A percentile compares a stretch with the other conserved stretches of the same genome.
Conservation (phyloP, 2,329 filamentous ascomycete species). For the Trichophyton equinum region DNA sequence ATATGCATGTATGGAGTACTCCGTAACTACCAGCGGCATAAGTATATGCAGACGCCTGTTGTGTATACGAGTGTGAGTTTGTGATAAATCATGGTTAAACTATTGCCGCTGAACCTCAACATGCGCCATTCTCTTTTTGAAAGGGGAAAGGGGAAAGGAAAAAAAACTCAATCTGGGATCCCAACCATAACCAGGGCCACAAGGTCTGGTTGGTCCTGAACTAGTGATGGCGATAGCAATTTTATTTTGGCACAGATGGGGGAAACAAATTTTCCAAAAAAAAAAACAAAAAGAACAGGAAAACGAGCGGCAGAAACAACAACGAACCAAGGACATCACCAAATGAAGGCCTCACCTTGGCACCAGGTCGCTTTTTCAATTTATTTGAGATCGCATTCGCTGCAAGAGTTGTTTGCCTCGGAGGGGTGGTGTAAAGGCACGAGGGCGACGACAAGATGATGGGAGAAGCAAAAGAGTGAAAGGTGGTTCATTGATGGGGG, state of each 20-base stretch:
- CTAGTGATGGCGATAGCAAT: not conserved
- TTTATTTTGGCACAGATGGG: not conserved
- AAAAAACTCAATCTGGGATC: not conserved
- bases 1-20: not conserved
- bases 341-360: not conserved
- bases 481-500: not conserved
- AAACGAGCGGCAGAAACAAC: not conserved
- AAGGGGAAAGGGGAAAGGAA: too few relatives aligned
- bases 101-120: not conserved
- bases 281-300: not conserved
- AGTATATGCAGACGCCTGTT: not conserved
- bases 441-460: not conserved
- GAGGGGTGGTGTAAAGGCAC: not conserved
- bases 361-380: not conserved
- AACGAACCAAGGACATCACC: not conserved
- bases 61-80: not conserved
- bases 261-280: not conserved
- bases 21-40: not conserved
- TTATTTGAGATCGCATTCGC: not conserved
- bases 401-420: not conserved
- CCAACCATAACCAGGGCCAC: not conserved
- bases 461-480: not conserved
- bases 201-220: not conserved
- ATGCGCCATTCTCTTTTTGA: not conserved
- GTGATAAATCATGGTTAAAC: slow-evolving; percentile 1